Evolutionary conservation across 164 flowering plant genomes (phyloP), one percentile per base, ranked within the genome.

Genomic region (Dillenia turbinata): DNA sequence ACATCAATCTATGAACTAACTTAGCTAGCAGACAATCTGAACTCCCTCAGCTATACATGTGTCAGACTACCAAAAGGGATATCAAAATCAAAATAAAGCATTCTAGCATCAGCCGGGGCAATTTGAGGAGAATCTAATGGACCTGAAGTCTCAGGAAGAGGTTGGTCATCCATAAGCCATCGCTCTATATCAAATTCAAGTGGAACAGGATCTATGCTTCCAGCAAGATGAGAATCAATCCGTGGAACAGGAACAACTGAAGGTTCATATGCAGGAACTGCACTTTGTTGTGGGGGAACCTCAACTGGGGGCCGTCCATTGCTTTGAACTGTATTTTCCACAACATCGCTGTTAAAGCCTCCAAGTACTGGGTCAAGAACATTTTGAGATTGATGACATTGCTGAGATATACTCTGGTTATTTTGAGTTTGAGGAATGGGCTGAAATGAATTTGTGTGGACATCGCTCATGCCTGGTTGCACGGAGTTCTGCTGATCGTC

Each of bases 71-170:
- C 49, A 79, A 72, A 81, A 44, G 71, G 62, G 47, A 69, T 77
- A 15, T 79, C 85, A 33, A 75, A 76, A 70, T 81, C 85, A 55
- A 72, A 77, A 0, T 57, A 66, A 15, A 74, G 68, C 76, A 69
- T 16, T 40, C 63, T 67, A 0, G 79, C 46, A 59, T 79, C 82
- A 7, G 74, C 22, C 5, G 63, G 33, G 5, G 59, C 26, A 51
- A 70, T 56, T n/a, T 71, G 74, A n/a, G 71, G 59, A 19, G 62
- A 51, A 61, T 60, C 74, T 24, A 19, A 19, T 19, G 22, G 22
- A 19, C 69, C 69, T 15, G 59, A 10, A 62, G 58, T 40, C 15
- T 56, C 75, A 0, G 60, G 57, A 51, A 49, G 47, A 5, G 73
- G 17, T 49, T 67, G 75, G 65, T 77, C 59, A n/a, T 69, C 83